Evolutionary conservation across 1,284 basidiomycete genomes (phyloP).

Genomic region (Ganoderma leucocontextum): DNA sequence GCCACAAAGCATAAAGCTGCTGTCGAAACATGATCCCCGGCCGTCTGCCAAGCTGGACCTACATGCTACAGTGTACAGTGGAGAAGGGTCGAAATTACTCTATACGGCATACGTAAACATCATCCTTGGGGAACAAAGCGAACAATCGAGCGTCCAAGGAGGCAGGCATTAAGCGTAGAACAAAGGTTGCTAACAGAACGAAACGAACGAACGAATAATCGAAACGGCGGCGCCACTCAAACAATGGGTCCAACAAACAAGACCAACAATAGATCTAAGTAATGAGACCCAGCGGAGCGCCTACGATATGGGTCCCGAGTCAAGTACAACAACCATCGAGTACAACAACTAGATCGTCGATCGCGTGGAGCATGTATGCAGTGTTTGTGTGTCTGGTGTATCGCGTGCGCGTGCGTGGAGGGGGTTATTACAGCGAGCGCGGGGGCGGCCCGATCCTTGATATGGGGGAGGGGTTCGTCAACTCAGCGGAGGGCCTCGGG

Average conservation of each 20-base stretch:
- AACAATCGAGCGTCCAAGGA: slow-evolving; percentile 15
- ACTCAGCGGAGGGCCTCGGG: slow-evolving; percentile 33
- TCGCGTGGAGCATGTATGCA: slow-evolving; percentile 11
- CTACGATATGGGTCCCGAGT: slow-evolving; percentile 12
- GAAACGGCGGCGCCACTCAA: slow-evolving; percentile 11
- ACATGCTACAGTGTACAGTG: not conserved
- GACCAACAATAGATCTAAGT: slow-evolving; percentile 18
- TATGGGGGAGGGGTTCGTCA: slow-evolving; percentile 21
- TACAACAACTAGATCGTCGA: slow-evolving; percentile 12
- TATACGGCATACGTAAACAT: slow-evolving; percentile 21
- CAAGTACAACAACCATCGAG: slow-evolving; percentile 21
- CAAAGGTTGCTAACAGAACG: slow-evolving; percentile 19
- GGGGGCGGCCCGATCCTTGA: slow-evolving; percentile 32
- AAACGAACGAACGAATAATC: slow-evolving; percentile 10
- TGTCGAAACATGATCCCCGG: not conserved
- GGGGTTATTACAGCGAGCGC: slow-evolving; percentile 24
- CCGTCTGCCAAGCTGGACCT: slow-evolving; percentile 1
- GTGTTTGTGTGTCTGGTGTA: slow-evolving; percentile 7
- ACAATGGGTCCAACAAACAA: slow-evolving; percentile 13
- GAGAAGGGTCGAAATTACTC: slow-evolving; percentile 20
- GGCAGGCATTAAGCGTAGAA: slow-evolving; percentile 16
- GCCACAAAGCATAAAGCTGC: not conserved
- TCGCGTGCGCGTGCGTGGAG: slow-evolving; percentile 8
- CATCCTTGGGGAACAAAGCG: slow-evolving; percentile 5
- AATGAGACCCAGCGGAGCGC: slow-evolving; percentile 18